phyloP scores from a whole-genome alignment of 371 early-diverging fungal genomes.

The Cladochytrium tenue region DNA sequence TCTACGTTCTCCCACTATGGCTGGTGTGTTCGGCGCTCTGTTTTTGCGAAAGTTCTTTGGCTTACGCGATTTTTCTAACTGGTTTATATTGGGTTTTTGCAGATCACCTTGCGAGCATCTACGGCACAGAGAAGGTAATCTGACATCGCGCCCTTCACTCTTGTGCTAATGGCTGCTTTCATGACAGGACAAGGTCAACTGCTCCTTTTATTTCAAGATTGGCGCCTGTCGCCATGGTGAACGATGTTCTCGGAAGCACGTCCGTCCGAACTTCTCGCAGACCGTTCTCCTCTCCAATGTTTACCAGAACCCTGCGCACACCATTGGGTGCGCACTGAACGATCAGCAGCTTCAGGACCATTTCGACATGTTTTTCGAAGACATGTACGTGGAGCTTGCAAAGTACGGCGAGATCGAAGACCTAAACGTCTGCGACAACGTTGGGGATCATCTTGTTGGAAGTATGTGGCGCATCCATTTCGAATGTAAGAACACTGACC shows the following conservation, averaged over 20 bases:
- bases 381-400: slow-evolving; percentile 92
- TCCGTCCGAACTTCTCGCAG: slow-evolving; percentile 92
- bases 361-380: slow-evolving; percentile 96
- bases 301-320: slow-evolving; percentile 91
- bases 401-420: slow-evolving; percentile 96
- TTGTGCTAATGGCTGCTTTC: not conserved
- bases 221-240: slow-evolving; percentile 98
- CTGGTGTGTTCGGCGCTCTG: too few species aligned
- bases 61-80: too few species aligned
- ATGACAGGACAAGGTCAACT: slow-evolving; percentile 77
- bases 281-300: slow-evolving; percentile 92
- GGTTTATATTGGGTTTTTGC: too few species aligned
- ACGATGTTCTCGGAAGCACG: slow-evolving; percentile 95
- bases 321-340: slow-evolving; percentile 68
- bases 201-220: slow-evolving; percentile 98
- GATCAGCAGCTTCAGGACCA: slow-evolving; percentile 84
- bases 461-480: slow-evolving; percentile 41
- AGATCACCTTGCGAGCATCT: slow-evolving; percentile 88
- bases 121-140: slow-evolving; percentile 88
- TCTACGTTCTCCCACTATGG: too few species aligned
- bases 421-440: slow-evolving; percentile 93
- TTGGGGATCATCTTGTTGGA: slow-evolving; percentile 96
- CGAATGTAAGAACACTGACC: not conserved
- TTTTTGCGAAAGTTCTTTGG: too few species aligned
- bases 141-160: not conserved